Base-by-base conservation (phyloP, 202 grass and related monocot species). In the Eragrostis tef region DNA sequence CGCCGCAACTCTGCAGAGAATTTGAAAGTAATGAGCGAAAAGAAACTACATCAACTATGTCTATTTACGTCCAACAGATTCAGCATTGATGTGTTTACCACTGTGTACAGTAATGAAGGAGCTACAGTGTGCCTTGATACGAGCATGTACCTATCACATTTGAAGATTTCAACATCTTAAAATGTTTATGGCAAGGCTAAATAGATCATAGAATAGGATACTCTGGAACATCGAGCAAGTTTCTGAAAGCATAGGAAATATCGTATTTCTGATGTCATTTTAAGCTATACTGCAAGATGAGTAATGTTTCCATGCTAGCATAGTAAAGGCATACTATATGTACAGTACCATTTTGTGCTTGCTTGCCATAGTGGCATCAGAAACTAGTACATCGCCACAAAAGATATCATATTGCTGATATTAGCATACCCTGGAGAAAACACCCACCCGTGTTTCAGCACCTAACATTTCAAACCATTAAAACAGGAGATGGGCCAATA, bases 71-170 rank as follows among this genome's bases (percentile, higher is more conserved):
- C 24, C 9, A 79, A 49, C 34, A 72, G 51, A 74, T 6, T 67
- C 76, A 79, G 52, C 42, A 80, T 60, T 68, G 13, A 25, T 45
- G 57, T 54, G 25, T 67, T 83, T 94, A 97, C 92, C 89, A 94
- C 79, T 70, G 92, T 94, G 82, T 94, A 97, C 61, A 94, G 90
- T 7, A 86, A 80, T 19, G 88, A 89, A 71, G 87, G 83, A 71
- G 81, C 71, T 86, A 67, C 62, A 46, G 27, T 67, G 70, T 81
- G 57, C 47, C 90, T 92, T 45, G 94, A 93, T 52, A 97, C 81
- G 52, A 97, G 78, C 84, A 97, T 94, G 84, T 94, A 94, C 83
- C 94, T 97, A 89, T 45, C 45, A 81, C 56, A 76, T 19, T 78
- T 43, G 44, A 77, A 71, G 16, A 80, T 22, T 20, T 11, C 70